A percentile compares a stretch with the other conserved stretches of the same genome.
These are phyloP conservation scores for Trichoderma asperellum DNA, from an alignment of 2,329 filamentous ascomycete species.

Conservation along the genomic window DNA sequence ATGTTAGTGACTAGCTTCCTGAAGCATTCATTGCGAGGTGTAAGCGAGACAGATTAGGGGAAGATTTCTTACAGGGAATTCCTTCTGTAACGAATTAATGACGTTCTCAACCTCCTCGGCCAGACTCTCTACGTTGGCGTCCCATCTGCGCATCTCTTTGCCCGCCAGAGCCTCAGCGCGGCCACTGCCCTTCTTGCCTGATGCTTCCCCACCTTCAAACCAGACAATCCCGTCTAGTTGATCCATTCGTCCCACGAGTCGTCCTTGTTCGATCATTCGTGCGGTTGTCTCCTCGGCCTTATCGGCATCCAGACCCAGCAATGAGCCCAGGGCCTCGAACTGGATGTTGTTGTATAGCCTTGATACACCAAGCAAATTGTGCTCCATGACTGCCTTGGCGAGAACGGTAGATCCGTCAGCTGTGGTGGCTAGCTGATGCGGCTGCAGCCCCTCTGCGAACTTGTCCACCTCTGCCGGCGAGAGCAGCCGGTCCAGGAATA, in stretches of 20 bases:
- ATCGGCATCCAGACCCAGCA: conserved; percentile 77
- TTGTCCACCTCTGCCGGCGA: conserved; percentile 79
- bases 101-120: conserved; percentile 90
- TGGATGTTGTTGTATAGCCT: conserved; percentile 77
- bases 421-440: conserved; percentile 89
- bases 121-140: conserved; percentile 81
- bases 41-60: neutral
- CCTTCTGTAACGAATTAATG: conserved; percentile 76
- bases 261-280: conserved; percentile 92
- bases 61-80: conserved; percentile 66
- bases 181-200: conserved; percentile 69
- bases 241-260: conserved; percentile 86
- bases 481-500: conserved; percentile 89
- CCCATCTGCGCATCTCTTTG: conserved; percentile 81
- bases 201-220: conserved; percentile 77
- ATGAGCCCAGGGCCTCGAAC: conserved; percentile 72
- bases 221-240: conserved; percentile 88
- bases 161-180: conserved; percentile 65
- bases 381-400: conserved; percentile 90
- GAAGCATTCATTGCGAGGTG: neutral
- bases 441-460: conserved; percentile 78
- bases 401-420: conserved; percentile 91
- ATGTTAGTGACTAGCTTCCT: conserved; percentile 8
- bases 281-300: conserved; percentile 91
- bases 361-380: conserved; percentile 88